Evolutionary conservation across 129 eudicot genomes (phyloP).

Genomic region (Centaurea solstitialis): DNA sequence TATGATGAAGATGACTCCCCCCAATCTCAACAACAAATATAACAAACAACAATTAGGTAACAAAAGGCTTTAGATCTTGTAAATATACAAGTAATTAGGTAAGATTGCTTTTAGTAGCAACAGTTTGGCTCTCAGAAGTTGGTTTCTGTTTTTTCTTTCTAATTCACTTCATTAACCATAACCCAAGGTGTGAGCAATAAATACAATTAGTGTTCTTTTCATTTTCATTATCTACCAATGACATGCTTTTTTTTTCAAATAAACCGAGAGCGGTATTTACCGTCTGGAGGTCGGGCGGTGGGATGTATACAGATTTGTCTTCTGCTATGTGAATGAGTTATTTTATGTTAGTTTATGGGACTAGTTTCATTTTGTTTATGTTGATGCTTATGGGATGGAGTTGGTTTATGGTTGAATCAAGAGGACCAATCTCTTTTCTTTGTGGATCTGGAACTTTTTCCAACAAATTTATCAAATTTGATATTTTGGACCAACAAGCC

Average conservation of each 20-base stretch:
- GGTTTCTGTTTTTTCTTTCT: neutral
- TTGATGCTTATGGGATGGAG: neutral
- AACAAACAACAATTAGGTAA: neutral
- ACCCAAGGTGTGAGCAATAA: neutral
- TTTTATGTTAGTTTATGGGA: neutral
- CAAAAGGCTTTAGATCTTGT: neutral
- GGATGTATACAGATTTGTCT: neutral
- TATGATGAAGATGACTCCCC: slow-evolving; percentile 67
- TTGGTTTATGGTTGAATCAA: neutral
- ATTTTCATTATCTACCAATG: neutral
- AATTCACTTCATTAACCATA: neutral
- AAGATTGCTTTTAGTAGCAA: neutral
- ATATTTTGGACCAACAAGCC: too few species aligned
- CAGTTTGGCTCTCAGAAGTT: neutral
- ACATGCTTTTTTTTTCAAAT: neutral
- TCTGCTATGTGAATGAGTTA: neutral
- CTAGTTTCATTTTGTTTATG: neutral
- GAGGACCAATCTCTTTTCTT: neutral
- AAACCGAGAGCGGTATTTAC: neutral
- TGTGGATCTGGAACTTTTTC: neutral
- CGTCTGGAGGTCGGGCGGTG: neutral
- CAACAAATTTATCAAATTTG: too few species aligned
- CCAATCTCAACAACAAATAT: neutral
- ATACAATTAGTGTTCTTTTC: neutral
- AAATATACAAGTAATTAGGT: neutral